Conservation (phyloP, 305 asterid genomes). For the Solanum chacoense region DNA sequence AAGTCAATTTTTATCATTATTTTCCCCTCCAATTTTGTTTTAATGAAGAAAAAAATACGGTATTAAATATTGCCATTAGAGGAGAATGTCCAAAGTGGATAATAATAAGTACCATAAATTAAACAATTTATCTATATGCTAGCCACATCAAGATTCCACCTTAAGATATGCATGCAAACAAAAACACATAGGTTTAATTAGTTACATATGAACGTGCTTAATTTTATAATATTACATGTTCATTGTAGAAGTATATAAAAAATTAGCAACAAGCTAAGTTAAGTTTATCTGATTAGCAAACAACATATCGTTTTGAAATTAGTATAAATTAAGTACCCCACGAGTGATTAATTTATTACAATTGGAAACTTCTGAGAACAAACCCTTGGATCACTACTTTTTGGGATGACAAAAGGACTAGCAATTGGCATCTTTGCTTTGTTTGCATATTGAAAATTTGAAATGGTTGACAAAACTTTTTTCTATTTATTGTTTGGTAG, state of each 20-base stretch:
- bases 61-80: background rate
- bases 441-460: background rate
- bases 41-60: background rate
- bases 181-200: background rate
- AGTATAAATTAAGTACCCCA: background rate
- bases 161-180: background rate
- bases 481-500: background rate
- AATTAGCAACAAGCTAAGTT: background rate
- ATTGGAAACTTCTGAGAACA: background rate
- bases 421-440: background rate
- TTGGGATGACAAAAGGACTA: background rate
- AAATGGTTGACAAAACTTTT: background rate
- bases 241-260: background rate
- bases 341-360: background rate
- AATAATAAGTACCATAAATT: background rate
- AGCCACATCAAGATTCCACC: conserved; percentile 12
- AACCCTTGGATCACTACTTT: background rate
- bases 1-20: background rate
- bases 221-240: background rate
- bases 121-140: background rate
- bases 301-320: background rate
- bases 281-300: background rate
- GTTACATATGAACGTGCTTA: background rate
- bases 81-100: background rate
- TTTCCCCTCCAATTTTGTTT: background rate